Conservation (phyloP, 164 flowering plant genomes). For the Brasenia schreberi region DNA sequence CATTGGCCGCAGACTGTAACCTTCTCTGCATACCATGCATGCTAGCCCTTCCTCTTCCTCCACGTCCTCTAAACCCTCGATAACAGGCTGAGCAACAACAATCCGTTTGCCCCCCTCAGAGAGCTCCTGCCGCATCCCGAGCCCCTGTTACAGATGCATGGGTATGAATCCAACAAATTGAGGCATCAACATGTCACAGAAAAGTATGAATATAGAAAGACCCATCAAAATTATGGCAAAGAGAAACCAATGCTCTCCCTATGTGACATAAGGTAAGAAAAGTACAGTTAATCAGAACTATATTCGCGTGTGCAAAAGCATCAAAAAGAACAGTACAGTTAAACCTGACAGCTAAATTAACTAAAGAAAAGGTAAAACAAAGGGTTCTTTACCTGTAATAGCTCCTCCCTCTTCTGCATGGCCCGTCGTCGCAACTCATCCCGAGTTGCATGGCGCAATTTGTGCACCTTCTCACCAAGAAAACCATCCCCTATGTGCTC, state of each 20-base stretch:
- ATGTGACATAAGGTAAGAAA: background rate
- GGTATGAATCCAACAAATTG: background rate
- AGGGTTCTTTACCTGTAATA: slow-evolving; percentile 58
- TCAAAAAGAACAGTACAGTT: too few species aligned
- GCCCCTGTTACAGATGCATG: slow-evolving; percentile 29
- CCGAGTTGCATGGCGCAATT: slow-evolving; percentile 76
- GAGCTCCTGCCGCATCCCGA: slow-evolving; percentile 80
- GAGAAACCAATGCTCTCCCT: background rate
- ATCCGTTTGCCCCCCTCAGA: slow-evolving; percentile 95
- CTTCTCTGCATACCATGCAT: slow-evolving; percentile 99
- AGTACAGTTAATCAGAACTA: too few species aligned
- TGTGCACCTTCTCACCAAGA: slow-evolving; percentile 57
- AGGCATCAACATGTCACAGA: background rate
- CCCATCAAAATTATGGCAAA: background rate
- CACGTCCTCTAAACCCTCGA: slow-evolving; percentile 93
- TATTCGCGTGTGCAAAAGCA: background rate
- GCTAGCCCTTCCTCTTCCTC: slow-evolving; percentile 96
- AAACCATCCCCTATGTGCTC: slow-evolving; percentile 87
- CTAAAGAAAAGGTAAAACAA: background rate
- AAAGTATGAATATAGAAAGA: background rate
- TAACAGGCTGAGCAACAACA: slow-evolving; percentile 54
- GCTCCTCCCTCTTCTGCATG: slow-evolving; percentile 59
- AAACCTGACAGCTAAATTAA: background rate
- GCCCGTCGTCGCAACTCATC: slow-evolving; percentile 96
- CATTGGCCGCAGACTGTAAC: slow-evolving; percentile 81